Evolutionary conservation across 495 filamentous ascomycete genomes (phyloP).

Genomic region (Tuber magnatum): DNA sequence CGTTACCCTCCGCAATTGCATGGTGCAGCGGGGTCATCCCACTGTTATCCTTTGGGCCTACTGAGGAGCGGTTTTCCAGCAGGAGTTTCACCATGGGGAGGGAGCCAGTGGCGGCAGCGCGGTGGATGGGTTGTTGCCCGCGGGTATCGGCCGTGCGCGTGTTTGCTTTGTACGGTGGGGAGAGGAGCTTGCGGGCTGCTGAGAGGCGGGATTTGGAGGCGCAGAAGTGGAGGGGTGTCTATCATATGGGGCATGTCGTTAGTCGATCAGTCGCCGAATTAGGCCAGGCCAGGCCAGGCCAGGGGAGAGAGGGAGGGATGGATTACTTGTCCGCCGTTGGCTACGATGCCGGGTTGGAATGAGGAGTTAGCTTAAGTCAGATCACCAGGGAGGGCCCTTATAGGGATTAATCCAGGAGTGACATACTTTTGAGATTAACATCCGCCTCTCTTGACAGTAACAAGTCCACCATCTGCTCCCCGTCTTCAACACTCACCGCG

Average conservation of each 20-base stretch:
- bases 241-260: conserved; percentile 8
- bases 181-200: conserved; percentile 67
- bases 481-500: conserved; percentile 66
- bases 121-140: conserved; percentile 78
- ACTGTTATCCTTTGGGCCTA: conserved; percentile 78
- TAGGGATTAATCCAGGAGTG: not conserved
- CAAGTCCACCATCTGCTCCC: conserved; percentile 61
- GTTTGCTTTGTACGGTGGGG: conserved; percentile 63
- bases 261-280: conserved; percentile 27
- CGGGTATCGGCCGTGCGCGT: conserved; percentile 76
- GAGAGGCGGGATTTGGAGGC: conserved; percentile 83
- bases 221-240: conserved; percentile 86
- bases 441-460: conserved; percentile 76
- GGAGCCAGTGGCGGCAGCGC: conserved; percentile 82
- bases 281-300: conserved; percentile 11
- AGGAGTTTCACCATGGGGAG: conserved; percentile 76
- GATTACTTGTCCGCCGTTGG: conserved; percentile 41
- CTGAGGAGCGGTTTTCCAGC: conserved; percentile 67
- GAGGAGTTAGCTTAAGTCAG: not conserved
- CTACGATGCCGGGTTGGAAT: conserved; percentile 17
- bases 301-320: conserved; percentile 5
- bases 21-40: conserved; percentile 89
- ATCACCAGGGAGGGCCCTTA: not conserved
- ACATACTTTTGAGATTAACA: conserved; percentile 67
- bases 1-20: conserved; percentile 87